These are phyloP conservation scores for Suillus clintonianus DNA, from an alignment of 768 basidiomycete genomes.

Conservation along the genomic window DNA sequence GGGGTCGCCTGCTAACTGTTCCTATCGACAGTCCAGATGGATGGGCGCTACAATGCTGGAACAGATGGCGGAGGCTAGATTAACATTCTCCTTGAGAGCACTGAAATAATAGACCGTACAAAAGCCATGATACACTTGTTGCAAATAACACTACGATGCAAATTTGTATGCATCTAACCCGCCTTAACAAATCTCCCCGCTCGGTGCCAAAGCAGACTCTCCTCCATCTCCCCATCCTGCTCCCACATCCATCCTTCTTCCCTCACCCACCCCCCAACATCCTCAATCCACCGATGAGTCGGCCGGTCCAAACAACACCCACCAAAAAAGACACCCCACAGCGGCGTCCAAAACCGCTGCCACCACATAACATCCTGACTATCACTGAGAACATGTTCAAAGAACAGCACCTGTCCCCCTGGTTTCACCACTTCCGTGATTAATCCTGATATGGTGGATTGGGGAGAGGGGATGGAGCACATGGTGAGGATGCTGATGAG, in stretches of 20 bases:
- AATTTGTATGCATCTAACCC: constrained; percentile 32
- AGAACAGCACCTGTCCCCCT: constrained; percentile 65
- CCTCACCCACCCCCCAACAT: constrained; percentile 50
- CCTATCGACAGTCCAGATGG: too few relatives aligned
- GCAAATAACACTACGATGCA: background rate
- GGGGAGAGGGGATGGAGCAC: constrained; percentile 63
- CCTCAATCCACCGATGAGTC: constrained; percentile 48
- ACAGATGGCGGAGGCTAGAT: background rate
- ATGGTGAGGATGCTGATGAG: constrained; percentile 65
- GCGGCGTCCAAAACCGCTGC: constrained; percentile 72
- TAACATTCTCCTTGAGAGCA: background rate
- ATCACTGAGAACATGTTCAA: constrained; percentile 68
- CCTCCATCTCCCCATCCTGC: constrained; percentile 53
- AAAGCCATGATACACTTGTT: background rate
- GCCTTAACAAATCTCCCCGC: constrained; percentile 58
- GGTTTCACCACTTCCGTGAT: constrained; percentile 57
- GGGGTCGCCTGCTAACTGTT: too few relatives aligned
- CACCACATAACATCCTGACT: constrained; percentile 61
- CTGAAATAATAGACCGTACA: background rate
- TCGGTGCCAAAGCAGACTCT: constrained; percentile 61
- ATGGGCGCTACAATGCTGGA: too few relatives aligned
- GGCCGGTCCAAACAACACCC: constrained; percentile 67
- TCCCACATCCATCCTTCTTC: constrained; percentile 41
- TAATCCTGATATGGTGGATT: constrained; percentile 47
- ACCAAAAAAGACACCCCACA: constrained; percentile 62